phyloP scores from a whole-genome alignment of 805 yeast species.

The Candida golubevii region DNA sequence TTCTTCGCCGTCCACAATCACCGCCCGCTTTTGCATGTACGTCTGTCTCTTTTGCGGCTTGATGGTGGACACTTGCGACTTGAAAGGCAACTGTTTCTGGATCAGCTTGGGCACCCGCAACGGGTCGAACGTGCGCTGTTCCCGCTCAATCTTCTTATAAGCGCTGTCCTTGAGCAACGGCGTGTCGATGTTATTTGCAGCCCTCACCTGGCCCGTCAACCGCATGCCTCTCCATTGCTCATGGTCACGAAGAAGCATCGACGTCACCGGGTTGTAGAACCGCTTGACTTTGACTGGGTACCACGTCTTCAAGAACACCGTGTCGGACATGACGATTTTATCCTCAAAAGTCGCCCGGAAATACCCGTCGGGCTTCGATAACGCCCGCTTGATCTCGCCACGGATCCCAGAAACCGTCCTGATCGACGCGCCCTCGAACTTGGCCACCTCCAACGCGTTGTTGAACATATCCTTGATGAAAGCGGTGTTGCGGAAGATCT shows the following conservation, averaged over 20 bases:
- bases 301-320: slow-evolving; percentile 90
- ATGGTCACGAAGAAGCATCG: slow-evolving; percentile 72
- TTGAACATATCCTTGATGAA: slow-evolving; percentile 96
- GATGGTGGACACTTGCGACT: slow-evolving; percentile 85
- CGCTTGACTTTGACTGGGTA: slow-evolving; percentile 87
- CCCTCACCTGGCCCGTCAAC: slow-evolving; percentile 89
- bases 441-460: slow-evolving; percentile 89
- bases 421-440: slow-evolving; percentile 96
- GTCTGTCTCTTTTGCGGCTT: slow-evolving; percentile 81
- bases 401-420: slow-evolving; percentile 96
- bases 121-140: slow-evolving; percentile 80
- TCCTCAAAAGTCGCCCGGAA: slow-evolving; percentile 97
- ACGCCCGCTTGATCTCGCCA: slow-evolving; percentile 95
- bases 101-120: slow-evolving; percentile 79
- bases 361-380: slow-evolving; percentile 91
- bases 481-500: slow-evolving; percentile 93
- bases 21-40: slow-evolving; percentile 86
- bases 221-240: slow-evolving; percentile 95
- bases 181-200: slow-evolving; percentile 61
- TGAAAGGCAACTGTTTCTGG: slow-evolving; percentile 79
- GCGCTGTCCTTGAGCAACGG: slow-evolving; percentile 52
- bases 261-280: slow-evolving; percentile 95
- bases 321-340: slow-evolving; percentile 85
- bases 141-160: slow-evolving; percentile 73
- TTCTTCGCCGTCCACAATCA: slow-evolving; percentile 87